A percentile compares a stretch with the other conserved stretches of the same genome.
These are phyloP conservation scores for Oropetium thomaeum DNA, from an alignment of 176 grass and related monocot species.

Conservation along the genomic window DNA sequence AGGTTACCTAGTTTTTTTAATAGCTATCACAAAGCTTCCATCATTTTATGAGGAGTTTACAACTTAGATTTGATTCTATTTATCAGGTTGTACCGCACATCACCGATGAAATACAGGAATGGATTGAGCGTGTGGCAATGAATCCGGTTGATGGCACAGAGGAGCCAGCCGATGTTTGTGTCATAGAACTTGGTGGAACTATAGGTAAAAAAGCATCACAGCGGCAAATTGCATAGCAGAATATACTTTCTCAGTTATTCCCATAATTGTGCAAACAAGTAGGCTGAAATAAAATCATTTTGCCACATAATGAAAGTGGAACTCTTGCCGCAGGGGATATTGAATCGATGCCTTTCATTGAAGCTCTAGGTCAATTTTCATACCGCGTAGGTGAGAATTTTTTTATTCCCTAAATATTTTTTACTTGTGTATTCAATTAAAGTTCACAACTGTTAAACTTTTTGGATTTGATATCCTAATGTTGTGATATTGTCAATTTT, in stretches of 20 bases:
- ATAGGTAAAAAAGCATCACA: slow-evolving; percentile 62
- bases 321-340: slow-evolving; percentile 93
- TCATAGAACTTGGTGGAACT: slow-evolving; percentile 97
- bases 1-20: background rate
- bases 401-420: background rate
- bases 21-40: background rate
- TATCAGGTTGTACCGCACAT: slow-evolving; percentile 94
- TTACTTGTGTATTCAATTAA: slow-evolving; percentile 5
- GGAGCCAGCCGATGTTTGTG: slow-evolving; percentile 92
- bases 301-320: slow-evolving; percentile 46
- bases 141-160: slow-evolving; percentile 91
- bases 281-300: slow-evolving; percentile 44
- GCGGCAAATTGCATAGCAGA: background rate
- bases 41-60: background rate
- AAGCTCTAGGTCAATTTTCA: slow-evolving; percentile 97
- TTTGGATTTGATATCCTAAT: background rate
- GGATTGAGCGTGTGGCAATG: slow-evolving; percentile 81
- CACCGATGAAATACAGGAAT: slow-evolving; percentile 97
- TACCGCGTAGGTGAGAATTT: slow-evolving; percentile 78
- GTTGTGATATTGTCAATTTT: slow-evolving; percentile 19
- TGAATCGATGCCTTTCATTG: slow-evolving; percentile 99
- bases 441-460: background rate
- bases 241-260: slow-evolving; percentile 33
- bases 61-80: slow-evolving; percentile 23
- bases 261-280: slow-evolving; percentile 51